A percentile compares a stretch with the other conserved stretches of the same genome.
Conservation (phyloP, 805 yeast genomes). For the Suhomyces kilbournensis region DNA sequence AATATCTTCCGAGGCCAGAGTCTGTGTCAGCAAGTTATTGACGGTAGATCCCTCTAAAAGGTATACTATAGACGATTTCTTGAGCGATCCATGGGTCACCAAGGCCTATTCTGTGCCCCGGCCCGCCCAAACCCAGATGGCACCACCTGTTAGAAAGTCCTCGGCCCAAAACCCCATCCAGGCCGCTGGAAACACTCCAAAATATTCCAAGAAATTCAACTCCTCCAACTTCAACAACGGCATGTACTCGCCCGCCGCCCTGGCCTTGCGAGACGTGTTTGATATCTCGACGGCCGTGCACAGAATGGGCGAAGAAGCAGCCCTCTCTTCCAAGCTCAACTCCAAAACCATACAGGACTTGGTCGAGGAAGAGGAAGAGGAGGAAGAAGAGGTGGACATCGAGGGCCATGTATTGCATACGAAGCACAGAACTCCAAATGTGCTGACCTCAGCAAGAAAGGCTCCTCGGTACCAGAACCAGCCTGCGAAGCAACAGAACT, state of each 20-base stretch:
- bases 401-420: conserved; percentile 11
- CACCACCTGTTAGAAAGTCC: conserved; percentile 3
- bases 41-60: conserved; percentile 69
- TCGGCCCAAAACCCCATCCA: conserved; percentile 25
- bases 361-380: conserved; percentile 40
- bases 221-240: conserved; percentile 21
- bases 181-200: conserved; percentile 14
- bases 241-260: conserved; percentile 68
- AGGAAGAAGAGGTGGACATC: conserved; percentile 16
- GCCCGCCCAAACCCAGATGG: background rate
- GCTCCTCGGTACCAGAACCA: conserved; percentile 11
- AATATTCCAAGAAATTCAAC: conserved; percentile 23
- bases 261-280: conserved; percentile 80
- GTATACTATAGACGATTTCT: conserved; percentile 68
- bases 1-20: conserved; percentile 63
- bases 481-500: conserved; percentile 15
- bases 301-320: conserved; percentile 68
- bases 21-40: conserved; percentile 61
- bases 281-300: conserved; percentile 85
- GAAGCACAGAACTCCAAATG: background rate
- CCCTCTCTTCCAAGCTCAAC: conserved; percentile 22
- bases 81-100: conserved; percentile 73
- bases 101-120: conserved; percentile 1
- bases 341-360: conserved; percentile 20
- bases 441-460: conserved; percentile 1